Percentiles rank a stretch among this genome's conserved stretches.
These are phyloP conservation scores for Colletotrichum abscissum DNA, from an alignment of 2,329 filamentous ascomycete species.

Conservation along the genomic window DNA sequence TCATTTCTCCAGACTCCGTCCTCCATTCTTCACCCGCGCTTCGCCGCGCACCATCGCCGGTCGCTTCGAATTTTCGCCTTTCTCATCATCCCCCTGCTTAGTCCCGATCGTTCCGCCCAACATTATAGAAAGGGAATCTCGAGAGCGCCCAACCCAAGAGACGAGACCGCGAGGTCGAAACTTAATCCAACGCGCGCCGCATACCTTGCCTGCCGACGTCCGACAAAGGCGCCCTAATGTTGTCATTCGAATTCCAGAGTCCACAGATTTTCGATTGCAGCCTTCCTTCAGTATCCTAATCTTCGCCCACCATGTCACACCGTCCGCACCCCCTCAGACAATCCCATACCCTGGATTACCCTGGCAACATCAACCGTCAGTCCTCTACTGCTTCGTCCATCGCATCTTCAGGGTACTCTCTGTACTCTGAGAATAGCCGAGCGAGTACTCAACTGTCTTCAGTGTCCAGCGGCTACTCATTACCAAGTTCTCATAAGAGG, in stretches of 20 bases:
- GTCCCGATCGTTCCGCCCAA: background rate
- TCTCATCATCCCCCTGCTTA: background rate
- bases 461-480: conserved; percentile 70
- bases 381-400: conserved; percentile 78
- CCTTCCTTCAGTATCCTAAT: conserved; percentile 37
- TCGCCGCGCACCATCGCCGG: background rate
- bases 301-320: conserved; percentile 61
- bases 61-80: conserved; percentile 18
- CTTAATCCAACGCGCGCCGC: conserved; percentile 16
- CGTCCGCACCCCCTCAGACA: conserved; percentile 69
- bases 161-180: conserved; percentile 15
- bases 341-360: conserved; percentile 62
- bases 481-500: conserved; percentile 71
- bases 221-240: conserved; percentile 40
- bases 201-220: conserved; percentile 19
- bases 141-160: conserved; percentile 1
- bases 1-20: background rate
- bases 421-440: conserved; percentile 68
- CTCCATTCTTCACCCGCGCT: conserved; percentile 21
- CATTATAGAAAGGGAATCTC: conserved; percentile 8
- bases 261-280: conserved; percentile 39
- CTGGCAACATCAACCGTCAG: conserved; percentile 64
- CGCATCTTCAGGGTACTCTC: conserved; percentile 76
- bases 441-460: conserved; percentile 80
- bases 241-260: conserved; percentile 40